These are phyloP conservation scores for Hevea brasiliensis DNA, from an alignment of 345 rosid species.

Conservation along the genomic window DNA sequence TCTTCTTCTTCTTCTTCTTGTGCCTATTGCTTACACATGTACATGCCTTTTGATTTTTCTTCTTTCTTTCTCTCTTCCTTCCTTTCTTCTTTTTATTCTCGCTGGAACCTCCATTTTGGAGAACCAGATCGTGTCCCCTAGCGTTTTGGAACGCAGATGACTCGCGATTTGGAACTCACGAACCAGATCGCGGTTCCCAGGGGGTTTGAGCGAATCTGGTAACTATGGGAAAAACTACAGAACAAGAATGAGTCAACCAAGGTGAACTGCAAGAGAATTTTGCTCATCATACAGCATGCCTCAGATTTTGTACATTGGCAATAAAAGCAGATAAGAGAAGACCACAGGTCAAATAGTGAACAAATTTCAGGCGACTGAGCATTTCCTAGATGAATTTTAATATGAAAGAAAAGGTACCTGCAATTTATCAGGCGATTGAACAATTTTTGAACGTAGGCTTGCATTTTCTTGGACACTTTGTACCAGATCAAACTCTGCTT, in stretches of 20 bases:
- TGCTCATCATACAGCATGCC: neutral
- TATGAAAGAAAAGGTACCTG: constrained; percentile 48
- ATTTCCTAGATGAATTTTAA: constrained; percentile 1
- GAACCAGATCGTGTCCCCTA: too few species aligned
- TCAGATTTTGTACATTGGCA: neutral
- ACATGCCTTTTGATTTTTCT: too few species aligned
- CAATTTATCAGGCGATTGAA: constrained; percentile 91
- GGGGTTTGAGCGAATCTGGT: too few species aligned
- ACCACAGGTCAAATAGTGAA: neutral
- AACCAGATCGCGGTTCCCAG: too few species aligned
- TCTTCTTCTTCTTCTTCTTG: too few species aligned
- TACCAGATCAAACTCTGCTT: constrained; percentile 75
- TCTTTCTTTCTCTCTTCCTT: too few species aligned
- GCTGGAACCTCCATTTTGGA: too few species aligned
- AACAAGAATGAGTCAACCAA: neutral
- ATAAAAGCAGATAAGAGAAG: neutral
- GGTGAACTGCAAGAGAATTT: neutral
- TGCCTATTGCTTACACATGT: too few species aligned
- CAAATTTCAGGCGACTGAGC: neutral
- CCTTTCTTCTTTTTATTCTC: too few species aligned
- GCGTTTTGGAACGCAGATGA: too few species aligned
- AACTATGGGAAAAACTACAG: neutral
- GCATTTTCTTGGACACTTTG: constrained; percentile 87
- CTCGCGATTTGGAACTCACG: too few species aligned
- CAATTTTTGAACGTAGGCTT: constrained; percentile 69